Conservation (phyloP, 164 flowering plant genomes). For the Malania oleifera region DNA sequence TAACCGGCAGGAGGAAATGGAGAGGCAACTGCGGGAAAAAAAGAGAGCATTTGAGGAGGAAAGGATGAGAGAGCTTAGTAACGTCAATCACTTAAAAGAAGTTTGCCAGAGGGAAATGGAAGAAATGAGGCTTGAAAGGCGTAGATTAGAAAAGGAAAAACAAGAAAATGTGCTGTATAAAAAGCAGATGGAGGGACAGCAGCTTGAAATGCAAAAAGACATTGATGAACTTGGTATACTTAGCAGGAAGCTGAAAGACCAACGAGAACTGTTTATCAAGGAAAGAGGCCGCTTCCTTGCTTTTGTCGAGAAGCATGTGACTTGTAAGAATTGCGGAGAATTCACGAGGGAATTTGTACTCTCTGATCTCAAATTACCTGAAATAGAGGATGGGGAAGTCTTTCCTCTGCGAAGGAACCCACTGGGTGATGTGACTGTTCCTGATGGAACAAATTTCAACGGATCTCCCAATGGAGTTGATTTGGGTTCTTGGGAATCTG, state of each 20-base stretch:
- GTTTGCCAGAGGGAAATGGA: conserved; percentile 45
- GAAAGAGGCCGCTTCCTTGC: conserved; percentile 45
- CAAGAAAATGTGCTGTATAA: conserved; percentile 34
- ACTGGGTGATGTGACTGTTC: conserved; percentile 17
- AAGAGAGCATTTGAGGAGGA: conserved; percentile 47
- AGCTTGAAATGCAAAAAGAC: conserved; percentile 60
- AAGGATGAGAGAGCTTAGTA: conserved; percentile 35
- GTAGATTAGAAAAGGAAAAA: conserved; percentile 45
- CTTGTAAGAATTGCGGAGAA: conserved; percentile 59
- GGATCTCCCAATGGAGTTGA: conserved; percentile 24
- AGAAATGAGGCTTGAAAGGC: conserved; percentile 47
- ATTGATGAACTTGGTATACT: conserved; percentile 58
- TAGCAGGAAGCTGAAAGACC: conserved; percentile 54
- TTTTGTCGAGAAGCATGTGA: conserved; percentile 52
- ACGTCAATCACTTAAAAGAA: conserved; percentile 45
- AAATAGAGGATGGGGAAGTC: conserved; percentile 27
- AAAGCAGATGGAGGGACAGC: conserved; percentile 50
- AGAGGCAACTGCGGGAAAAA: conserved; percentile 39
- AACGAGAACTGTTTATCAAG: conserved; percentile 44
- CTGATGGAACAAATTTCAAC: conserved; percentile 15
- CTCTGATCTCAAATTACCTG: conserved; percentile 41
- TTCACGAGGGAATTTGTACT: conserved; percentile 39
- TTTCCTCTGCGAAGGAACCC: conserved; percentile 33
- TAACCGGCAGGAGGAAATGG: conserved; percentile 45
- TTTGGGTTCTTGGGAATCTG: conserved; percentile 22